Evolutionary conservation across 495 filamentous ascomycete genomes (phyloP).

Genomic region (Podospora pseudocomata): DNA sequence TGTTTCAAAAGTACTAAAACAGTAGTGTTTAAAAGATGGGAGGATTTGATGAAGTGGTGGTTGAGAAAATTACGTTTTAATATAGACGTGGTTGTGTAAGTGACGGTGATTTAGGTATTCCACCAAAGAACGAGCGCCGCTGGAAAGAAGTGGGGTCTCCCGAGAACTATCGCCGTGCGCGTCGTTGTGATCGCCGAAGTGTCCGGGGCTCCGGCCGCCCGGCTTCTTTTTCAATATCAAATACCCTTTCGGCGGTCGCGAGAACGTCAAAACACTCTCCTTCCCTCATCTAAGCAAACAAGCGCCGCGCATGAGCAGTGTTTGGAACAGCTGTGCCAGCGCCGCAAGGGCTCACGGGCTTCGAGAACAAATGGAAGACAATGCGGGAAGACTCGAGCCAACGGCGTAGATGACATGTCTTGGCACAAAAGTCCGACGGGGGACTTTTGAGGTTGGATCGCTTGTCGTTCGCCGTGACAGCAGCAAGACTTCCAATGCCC

Average conservation of each 20-base stretch:
- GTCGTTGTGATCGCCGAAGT: neutral
- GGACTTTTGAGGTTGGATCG: neutral
- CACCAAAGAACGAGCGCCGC: no score
- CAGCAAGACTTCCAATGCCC: slow-evolving; percentile 9
- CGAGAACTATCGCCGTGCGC: neutral
- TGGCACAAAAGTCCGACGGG: slow-evolving; percentile 2
- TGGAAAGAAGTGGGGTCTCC: neutral
- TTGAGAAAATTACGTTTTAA: no score
- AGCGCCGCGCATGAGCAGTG: slow-evolving; percentile 12
- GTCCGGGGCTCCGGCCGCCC: neutral
- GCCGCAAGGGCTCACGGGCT: slow-evolving; percentile 10
- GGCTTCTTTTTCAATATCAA: neutral
- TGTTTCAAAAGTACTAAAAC: no score
- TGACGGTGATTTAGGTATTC: no score
- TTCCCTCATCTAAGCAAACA: neutral
- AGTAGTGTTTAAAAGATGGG: no score
- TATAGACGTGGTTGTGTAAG: no score
- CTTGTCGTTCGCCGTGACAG: neutral
- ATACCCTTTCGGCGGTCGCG: neutral
- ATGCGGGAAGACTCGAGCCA: neutral
- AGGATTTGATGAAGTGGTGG: no score
- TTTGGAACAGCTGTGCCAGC: slow-evolving; percentile 17
- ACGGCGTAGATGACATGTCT: neutral
- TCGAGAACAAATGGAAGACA: slow-evolving; percentile 18
- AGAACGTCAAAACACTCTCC: neutral